Evolutionary conservation across 1,139 yeast species (phyloP).

Genomic region (Suhomyces terraborum): DNA sequence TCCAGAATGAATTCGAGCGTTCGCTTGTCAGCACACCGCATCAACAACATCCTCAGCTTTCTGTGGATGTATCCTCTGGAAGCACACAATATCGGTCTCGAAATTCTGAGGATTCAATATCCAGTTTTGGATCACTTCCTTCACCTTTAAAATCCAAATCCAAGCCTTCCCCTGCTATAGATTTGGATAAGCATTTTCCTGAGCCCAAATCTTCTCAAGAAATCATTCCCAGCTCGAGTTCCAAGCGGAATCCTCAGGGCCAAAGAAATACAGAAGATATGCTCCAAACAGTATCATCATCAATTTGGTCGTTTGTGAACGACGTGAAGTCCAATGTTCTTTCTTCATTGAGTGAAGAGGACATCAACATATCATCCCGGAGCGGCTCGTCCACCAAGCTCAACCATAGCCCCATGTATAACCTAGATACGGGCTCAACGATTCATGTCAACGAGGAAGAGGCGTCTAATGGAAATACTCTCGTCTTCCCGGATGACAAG

Average conservation of each 20-base stretch:
- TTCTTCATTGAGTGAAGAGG: constrained; percentile 38
- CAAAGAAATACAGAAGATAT: constrained; percentile 20
- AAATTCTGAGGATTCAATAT: constrained; percentile 31
- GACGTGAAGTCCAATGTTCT: constrained; percentile 45
- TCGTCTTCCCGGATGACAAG: constrained; percentile 10
- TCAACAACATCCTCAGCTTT: constrained; percentile 7
- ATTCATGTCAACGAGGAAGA: constrained; percentile 20
- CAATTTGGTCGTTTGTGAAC: constrained; percentile 50
- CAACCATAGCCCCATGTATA: constrained; percentile 21
- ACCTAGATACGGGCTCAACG: constrained; percentile 34
- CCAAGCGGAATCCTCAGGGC: background rate
- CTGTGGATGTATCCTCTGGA: constrained; percentile 10
- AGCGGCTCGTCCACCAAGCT: constrained; percentile 6
- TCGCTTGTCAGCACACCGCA: constrained; percentile 30
- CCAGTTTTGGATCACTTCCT: constrained; percentile 27
- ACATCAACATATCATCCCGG: constrained; percentile 6
- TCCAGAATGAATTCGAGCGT: constrained; percentile 67
- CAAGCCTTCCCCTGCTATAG: constrained; percentile 7
- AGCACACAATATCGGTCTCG: constrained; percentile 21
- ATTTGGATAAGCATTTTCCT: constrained; percentile 12
- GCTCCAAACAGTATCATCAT: constrained; percentile 45
- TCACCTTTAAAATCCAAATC: constrained; percentile 33
- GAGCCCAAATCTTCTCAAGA: constrained; percentile 5
- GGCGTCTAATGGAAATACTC: constrained; percentile 10
- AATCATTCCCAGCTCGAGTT: background rate